A percentile compares a stretch with the other conserved stretches of the same genome.
phyloP scores from a whole-genome alignment of 352 stramenopile genomes.

The Phytophthora syringae region DNA sequence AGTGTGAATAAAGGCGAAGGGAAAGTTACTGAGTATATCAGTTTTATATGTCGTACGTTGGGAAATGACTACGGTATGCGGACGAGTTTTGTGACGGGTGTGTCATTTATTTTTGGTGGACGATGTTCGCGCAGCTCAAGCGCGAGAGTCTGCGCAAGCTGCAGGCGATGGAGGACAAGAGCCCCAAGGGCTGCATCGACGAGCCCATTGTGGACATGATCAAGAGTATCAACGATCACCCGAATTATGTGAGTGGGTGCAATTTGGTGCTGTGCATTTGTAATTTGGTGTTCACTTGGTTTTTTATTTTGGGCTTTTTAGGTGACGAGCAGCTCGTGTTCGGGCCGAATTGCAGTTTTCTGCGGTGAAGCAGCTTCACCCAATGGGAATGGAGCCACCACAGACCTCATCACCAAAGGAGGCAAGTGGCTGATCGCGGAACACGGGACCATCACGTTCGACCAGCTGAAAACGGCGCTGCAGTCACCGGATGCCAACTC shows the following conservation, averaged over 20 bases:
- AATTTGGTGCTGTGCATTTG: neutral
- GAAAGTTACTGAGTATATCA: neutral
- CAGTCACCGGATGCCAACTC: slow-evolving; percentile 38
- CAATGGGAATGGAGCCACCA: slow-evolving; percentile 22
- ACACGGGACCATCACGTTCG: slow-evolving; percentile 72
- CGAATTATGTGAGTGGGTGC: slow-evolving; percentile 71
- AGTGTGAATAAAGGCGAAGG: too few species aligned
- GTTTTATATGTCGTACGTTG: neutral
- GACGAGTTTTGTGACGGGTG: neutral
- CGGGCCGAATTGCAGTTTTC: slow-evolving; percentile 90
- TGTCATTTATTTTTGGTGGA: neutral
- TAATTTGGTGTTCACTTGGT: slow-evolving; percentile 1
- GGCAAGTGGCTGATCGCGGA: slow-evolving; percentile 90
- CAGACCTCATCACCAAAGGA: slow-evolving; percentile 87
- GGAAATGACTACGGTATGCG: neutral
- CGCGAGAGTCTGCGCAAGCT: slow-evolving; percentile 88
- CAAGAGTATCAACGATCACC: slow-evolving; percentile 81
- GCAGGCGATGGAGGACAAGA: slow-evolving; percentile 87
- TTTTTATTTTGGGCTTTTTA: slow-evolving; percentile 23
- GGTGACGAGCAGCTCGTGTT: slow-evolving; percentile 93
- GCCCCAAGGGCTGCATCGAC: slow-evolving; percentile 92
- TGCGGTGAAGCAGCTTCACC: slow-evolving; percentile 47
- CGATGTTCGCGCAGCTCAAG: slow-evolving; percentile 86
- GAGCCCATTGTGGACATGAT: slow-evolving; percentile 91
- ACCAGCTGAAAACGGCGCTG: slow-evolving; percentile 70